A percentile compares a stretch with the other conserved stretches of the same genome.
Conservation (phyloP, 2,329 filamentous ascomycete species). For the Cladorrhinum sp. region DNA sequence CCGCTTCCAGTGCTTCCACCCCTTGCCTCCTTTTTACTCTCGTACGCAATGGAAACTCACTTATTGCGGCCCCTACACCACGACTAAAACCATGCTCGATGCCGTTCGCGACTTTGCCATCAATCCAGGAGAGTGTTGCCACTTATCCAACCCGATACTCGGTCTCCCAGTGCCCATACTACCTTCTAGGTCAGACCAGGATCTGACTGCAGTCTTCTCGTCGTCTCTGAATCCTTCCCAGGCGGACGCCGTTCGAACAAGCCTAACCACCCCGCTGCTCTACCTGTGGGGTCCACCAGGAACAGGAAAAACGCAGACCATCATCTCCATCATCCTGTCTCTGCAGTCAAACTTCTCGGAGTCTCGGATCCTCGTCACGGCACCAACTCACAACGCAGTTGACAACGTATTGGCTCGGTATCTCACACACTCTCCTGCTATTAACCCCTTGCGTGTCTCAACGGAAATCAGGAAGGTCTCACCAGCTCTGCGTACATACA, state of each 20-base stretch:
- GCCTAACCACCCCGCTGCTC: constrained; percentile 33
- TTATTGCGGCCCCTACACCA: constrained; percentile 40
- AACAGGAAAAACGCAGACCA: constrained; percentile 44
- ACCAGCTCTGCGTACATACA: constrained; percentile 35
- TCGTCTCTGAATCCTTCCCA: constrained; percentile 35
- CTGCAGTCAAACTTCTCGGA: constrained; percentile 29
- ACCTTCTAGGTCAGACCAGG: background rate
- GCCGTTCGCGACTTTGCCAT: constrained; percentile 34
- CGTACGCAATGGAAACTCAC: constrained; percentile 37
- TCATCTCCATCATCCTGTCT: constrained; percentile 37
- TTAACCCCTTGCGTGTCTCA: constrained; percentile 29
- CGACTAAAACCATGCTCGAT: constrained; percentile 38
- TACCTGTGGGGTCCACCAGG: constrained; percentile 46
- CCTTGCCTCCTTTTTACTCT: constrained; percentile 35
- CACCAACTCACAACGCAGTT: constrained; percentile 45
- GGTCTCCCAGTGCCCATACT: background rate
- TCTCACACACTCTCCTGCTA: constrained; percentile 17
- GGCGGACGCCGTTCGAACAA: constrained; percentile 31
- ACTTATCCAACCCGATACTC: constrained; percentile 27
- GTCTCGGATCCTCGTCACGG: constrained; percentile 37
- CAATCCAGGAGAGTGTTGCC: constrained; percentile 32
- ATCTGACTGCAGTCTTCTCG: background rate
- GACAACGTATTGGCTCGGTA: constrained; percentile 42
- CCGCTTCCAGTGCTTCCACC: constrained; percentile 38
- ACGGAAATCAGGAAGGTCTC: constrained; percentile 36